Evolutionary conservation across 1,139 yeast genomes (phyloP).

Genomic region (Blastobotrys persicus): DNA sequence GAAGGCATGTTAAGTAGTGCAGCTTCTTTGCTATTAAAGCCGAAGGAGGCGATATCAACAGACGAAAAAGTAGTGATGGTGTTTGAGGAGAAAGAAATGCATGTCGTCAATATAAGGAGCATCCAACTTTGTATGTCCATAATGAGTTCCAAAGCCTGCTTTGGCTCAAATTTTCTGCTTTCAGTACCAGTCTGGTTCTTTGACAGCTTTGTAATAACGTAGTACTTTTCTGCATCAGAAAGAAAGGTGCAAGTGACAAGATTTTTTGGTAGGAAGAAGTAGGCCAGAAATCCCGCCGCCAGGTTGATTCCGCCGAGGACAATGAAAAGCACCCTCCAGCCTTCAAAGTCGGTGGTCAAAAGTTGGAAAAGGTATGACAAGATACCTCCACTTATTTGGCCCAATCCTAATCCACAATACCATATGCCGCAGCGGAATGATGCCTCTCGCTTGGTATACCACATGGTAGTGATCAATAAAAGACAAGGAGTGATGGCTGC

Average conservation of each 20-base stretch:
- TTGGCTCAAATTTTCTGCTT: conserved; percentile 35
- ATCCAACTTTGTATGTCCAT: conserved; percentile 4
- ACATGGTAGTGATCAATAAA: conserved; percentile 27
- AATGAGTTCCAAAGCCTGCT: conserved; percentile 4
- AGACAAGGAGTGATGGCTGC: conserved; percentile 32
- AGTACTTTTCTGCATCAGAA: conserved; percentile 43
- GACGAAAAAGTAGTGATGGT: conserved; percentile 42
- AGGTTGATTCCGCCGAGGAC: conserved; percentile 46
- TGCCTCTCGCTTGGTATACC: conserved; percentile 30
- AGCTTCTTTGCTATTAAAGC: conserved; percentile 42
- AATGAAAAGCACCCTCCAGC: conserved; percentile 49
- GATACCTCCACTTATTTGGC: conserved; percentile 24
- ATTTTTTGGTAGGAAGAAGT: conserved; percentile 46
- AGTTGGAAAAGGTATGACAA: conserved; percentile 26
- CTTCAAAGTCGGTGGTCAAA: conserved; percentile 35
- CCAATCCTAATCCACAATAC: conserved; percentile 27
- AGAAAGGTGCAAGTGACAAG: conserved; percentile 52
- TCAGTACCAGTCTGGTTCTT: conserved; percentile 49
- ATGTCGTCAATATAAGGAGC: neutral
- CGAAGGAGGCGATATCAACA: conserved; percentile 48
- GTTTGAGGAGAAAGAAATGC: conserved; percentile 34
- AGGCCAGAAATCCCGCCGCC: conserved; percentile 46
- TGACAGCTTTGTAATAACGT: conserved; percentile 49
- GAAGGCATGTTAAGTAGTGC: conserved; percentile 47
- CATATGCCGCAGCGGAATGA: conserved; percentile 19